These are phyloP conservation scores for Solanum sitiens DNA, from an alignment of 257 asterid species.

Conservation along the genomic window DNA sequence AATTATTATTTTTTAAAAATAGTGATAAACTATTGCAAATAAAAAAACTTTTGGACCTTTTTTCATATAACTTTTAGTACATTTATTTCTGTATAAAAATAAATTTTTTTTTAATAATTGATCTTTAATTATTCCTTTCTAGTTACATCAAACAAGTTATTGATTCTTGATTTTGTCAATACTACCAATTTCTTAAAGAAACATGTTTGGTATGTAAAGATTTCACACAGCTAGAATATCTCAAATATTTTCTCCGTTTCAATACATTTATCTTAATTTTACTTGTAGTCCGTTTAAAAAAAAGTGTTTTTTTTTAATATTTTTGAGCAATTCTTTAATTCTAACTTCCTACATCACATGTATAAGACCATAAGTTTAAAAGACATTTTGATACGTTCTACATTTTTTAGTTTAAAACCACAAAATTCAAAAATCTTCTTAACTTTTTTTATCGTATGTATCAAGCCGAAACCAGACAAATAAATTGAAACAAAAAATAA, in stretches of 20 bases:
- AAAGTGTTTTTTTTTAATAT: neutral
- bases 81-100: neutral
- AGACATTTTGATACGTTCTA: neutral
- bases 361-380: neutral
- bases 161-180: neutral
- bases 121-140: neutral
- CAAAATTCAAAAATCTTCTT: rapidly evolving
- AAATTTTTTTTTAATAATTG: neutral
- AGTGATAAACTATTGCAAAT: neutral
- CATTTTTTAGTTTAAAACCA: neutral
- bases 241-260: neutral
- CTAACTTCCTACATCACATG: rapidly evolving
- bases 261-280: neutral
- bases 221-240: neutral
- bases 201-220: neutral
- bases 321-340: neutral
- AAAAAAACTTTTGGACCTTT: neutral
- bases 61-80: neutral
- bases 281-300: rapidly evolving
- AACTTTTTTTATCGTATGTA: no score
- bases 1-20: no score
- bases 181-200: neutral
- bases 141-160: neutral
- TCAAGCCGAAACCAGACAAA: neutral
- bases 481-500: neutral